phyloP scores from a whole-genome alignment of 75 land plant species.

The Sequoiadendron giganteum region DNA sequence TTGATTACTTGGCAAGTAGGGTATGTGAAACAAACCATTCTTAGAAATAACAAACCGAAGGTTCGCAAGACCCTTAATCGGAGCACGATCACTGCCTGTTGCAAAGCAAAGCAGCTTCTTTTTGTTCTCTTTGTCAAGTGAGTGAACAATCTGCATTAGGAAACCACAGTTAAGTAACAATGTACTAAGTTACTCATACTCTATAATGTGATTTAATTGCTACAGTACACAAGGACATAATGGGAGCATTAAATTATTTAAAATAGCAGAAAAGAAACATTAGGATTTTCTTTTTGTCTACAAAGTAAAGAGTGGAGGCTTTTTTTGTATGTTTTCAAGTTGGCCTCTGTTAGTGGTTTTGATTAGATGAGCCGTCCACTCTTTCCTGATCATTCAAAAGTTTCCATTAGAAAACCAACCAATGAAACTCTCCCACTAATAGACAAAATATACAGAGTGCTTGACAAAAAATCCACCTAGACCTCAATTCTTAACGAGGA shows the following conservation, averaged over 20 bases:
- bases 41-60: constrained; percentile 27
- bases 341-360: not conserved
- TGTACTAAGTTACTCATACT: not conserved
- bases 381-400: not conserved
- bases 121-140: constrained; percentile 21
- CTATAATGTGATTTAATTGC: not conserved
- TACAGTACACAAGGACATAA: not conserved
- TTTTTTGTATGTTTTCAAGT: not conserved
- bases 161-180: not conserved
- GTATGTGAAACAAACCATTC: constrained; percentile 16
- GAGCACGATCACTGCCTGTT: constrained; percentile 35
- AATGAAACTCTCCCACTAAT: not conserved
- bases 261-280: not conserved
- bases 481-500: not conserved
- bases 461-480: not conserved
- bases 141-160: constrained; percentile 21
- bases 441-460: not conserved
- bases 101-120: constrained; percentile 25
- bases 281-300: not conserved
- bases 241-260: not conserved
- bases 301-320: not conserved
- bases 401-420: not conserved
- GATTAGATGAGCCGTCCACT: not conserved
- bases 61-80: constrained; percentile 31
- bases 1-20: not conserved